Base-by-base conservation (phyloP, 2,329 filamentous ascomycete species). In the Colletotrichum truncatum region DNA sequence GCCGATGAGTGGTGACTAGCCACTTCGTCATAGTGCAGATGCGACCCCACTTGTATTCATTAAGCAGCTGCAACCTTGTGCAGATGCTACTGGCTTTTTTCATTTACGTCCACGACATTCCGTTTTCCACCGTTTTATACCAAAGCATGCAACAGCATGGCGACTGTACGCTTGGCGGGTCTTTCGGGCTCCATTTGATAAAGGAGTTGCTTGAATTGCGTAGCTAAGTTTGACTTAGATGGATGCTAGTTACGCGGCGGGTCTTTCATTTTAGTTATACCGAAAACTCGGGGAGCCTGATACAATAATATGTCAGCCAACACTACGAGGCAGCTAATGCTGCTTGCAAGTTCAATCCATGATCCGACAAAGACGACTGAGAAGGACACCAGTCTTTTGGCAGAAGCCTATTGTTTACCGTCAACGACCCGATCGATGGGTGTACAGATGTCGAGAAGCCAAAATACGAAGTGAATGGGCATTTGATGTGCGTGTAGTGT, bases 11-110 rank as follows among this genome's bases (percentile, higher is more conserved):
- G 45, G 45, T 32, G 25, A 28, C 21, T 49, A 46, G 43, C 52
- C 41, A 57, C 54, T 28, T 57, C 54, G 54, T 57, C 54, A 57
- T 48, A 12, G 11, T 57, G 41, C 54, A 48, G 41, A 18, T 28
- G 54, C 38, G n/a, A 26, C n/a, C 12, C 41, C 38, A 43, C 54
- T 48, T 38, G 41, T 23, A 57, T 18, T 36, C 30, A 28, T 30
- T 43, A 16, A 38, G 12, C 7, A 14, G 21, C 28, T 38, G 23
- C 45, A 48, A n/a, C n/a, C n/a, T n/a, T 43, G 18, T 43, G 39
- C 39, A 43, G 39, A 43, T 21, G 25, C 25, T 16, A 12, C 25
- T 43, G 39, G 39, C 39, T 43, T 43, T 21, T 43, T 43, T 43
- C 12, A 43, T 12, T n/a, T n/a, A 16, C 18, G 39, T 21, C 39